Conservation (phyloP, 2,329 filamentous ascomycete species). For the Xylariaceae sp. region DNA sequence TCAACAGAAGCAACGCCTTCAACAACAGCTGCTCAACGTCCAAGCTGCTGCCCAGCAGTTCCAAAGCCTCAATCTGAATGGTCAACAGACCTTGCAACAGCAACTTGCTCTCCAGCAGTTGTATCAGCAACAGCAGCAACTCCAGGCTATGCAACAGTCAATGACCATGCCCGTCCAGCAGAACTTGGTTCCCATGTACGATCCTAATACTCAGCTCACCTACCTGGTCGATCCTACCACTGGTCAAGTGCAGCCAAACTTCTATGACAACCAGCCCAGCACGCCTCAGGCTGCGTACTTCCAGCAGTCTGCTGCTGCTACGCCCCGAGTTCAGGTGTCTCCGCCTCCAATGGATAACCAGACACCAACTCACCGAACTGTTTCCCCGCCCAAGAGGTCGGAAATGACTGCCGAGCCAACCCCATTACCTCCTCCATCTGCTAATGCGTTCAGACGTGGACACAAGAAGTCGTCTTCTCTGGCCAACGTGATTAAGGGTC, state of each 20-base stretch:
- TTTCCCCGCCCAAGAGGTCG: slow-evolving; percentile 61
- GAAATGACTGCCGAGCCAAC: slow-evolving; percentile 64
- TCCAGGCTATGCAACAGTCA: slow-evolving; percentile 63
- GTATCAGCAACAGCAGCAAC: slow-evolving; percentile 54
- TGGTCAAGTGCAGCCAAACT: slow-evolving; percentile 35
- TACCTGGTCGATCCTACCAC: slow-evolving; percentile 71
- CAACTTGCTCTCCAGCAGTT: slow-evolving; percentile 51
- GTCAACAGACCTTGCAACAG: slow-evolving; percentile 28
- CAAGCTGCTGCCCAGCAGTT: slow-evolving; percentile 82
- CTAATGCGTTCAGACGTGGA: slow-evolving; percentile 86
- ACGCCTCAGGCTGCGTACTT: slow-evolving; percentile 31
- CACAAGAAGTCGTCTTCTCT: slow-evolving; percentile 88
- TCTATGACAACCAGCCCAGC: slow-evolving; percentile 43
- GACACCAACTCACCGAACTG: slow-evolving; percentile 55
- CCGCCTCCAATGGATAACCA: slow-evolving; percentile 65
- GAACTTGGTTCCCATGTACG: slow-evolving; percentile 78
- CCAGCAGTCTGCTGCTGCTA: slow-evolving; percentile 43
- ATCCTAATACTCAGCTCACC: slow-evolving; percentile 77
- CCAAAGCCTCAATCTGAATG: slow-evolving; percentile 68
- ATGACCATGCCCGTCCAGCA: slow-evolving; percentile 59
- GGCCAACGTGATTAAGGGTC: slow-evolving; percentile 51
- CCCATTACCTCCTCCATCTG: slow-evolving; percentile 81
- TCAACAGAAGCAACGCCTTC: slow-evolving; percentile 89
- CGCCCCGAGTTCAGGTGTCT: slow-evolving; percentile 76
- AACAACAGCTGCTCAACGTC: slow-evolving; percentile 84